phyloP scores from a whole-genome alignment of 371 early-diverging fungal genomes.

The Thermomucor indicae-seudaticae region DNA sequence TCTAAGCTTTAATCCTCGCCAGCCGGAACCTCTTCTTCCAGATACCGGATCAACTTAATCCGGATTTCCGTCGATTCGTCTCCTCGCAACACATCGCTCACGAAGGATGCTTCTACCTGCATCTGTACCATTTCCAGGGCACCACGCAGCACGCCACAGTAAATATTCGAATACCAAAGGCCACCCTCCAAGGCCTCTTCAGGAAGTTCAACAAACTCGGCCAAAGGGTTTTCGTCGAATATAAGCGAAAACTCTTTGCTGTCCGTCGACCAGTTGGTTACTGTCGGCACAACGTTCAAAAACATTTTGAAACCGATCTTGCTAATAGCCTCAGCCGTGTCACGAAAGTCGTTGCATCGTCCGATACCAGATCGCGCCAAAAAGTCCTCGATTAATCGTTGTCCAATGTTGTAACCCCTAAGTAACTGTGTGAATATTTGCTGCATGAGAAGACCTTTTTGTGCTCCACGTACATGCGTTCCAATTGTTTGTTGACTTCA shows the following conservation, averaged over 20 bases:
- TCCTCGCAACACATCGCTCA: slow-evolving; percentile 82
- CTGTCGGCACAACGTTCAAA: slow-evolving; percentile 82
- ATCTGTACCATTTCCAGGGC: slow-evolving; percentile 96
- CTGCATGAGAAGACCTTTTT: background rate
- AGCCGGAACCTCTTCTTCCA: slow-evolving; percentile 95
- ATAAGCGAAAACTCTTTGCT: slow-evolving; percentile 84
- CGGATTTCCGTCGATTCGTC: slow-evolving; percentile 91
- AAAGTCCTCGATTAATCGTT: slow-evolving; percentile 94
- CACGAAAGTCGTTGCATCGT: slow-evolving; percentile 86
- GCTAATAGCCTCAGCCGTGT: slow-evolving; percentile 90
- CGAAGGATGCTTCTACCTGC: slow-evolving; percentile 85
- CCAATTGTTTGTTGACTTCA: slow-evolving; percentile 94
- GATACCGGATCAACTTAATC: slow-evolving; percentile 76
- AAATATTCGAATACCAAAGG: slow-evolving; percentile 94
- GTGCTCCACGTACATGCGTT: slow-evolving; percentile 76
- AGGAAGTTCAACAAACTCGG: slow-evolving; percentile 87
- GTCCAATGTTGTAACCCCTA: slow-evolving; percentile 97
- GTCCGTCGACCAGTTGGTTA: slow-evolving; percentile 80
- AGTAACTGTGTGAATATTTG: background rate
- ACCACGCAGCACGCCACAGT: slow-evolving; percentile 93
- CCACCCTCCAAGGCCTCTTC: slow-evolving; percentile 76
- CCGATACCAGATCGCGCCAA: slow-evolving; percentile 79
- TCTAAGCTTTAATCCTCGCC: slow-evolving; percentile 73
- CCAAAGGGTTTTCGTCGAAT: slow-evolving; percentile 92
- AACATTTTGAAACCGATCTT: slow-evolving; percentile 97